A percentile compares a stretch with the other conserved stretches of the same genome.
These are phyloP conservation scores for Globisporangium viniferum DNA, from an alignment of 352 stramenopile species.

Conservation along the genomic window DNA sequence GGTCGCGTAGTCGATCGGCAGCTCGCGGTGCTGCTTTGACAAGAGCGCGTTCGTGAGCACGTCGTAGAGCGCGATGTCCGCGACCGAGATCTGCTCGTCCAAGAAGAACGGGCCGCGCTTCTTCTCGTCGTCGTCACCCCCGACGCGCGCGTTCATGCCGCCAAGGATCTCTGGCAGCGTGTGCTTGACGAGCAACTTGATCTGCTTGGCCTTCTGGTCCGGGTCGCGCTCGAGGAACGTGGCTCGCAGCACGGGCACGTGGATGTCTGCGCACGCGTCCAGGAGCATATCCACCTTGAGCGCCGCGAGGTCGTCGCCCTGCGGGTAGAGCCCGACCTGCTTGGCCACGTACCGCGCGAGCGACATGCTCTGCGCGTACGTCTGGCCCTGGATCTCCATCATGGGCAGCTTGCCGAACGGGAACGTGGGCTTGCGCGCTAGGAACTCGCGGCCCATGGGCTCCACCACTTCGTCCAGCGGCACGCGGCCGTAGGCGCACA, in stretches of 20 bases:
- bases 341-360: conserved; percentile 44
- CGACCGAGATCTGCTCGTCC: conserved; percentile 29
- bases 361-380: conserved; percentile 34
- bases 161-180: conserved; percentile 25
- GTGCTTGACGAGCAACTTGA: conserved; percentile 26
- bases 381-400: conserved; percentile 38
- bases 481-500: conserved; percentile 35
- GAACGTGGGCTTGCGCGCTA: conserved; percentile 31
- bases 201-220: conserved; percentile 25
- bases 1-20: conserved; percentile 27
- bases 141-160: conserved; percentile 22
- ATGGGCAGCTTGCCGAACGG: conserved; percentile 43
- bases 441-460: conserved; percentile 21
- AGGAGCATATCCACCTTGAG: conserved; percentile 39
- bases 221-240: conserved; percentile 29
- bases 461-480: conserved; percentile 37
- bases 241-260: conserved; percentile 20
- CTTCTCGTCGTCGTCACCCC: not conserved
- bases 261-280: conserved; percentile 26
- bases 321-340: conserved; percentile 34
- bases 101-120: conserved; percentile 27
- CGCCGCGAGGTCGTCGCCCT: conserved; percentile 20
- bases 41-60: conserved; percentile 31
- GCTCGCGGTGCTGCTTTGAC: conserved; percentile 21
- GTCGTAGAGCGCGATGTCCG: conserved; percentile 39